These are phyloP conservation scores for Moricandia arvensis DNA, from an alignment of 345 rosid species.

Conservation along the genomic window DNA sequence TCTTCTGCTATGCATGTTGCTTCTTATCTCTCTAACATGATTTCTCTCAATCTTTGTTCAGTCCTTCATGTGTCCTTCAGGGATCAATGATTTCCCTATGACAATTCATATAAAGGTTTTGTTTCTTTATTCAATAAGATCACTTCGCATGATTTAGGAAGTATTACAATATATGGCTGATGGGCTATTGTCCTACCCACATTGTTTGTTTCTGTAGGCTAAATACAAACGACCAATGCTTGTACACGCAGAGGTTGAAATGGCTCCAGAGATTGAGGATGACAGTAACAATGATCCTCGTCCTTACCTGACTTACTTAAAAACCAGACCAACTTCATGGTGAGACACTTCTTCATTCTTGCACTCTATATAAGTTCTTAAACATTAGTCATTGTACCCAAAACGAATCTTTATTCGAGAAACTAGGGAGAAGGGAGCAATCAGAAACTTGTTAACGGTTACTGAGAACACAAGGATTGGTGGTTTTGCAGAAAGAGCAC, in stretches of 20 bases:
- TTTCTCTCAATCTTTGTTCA: conserved; percentile 38
- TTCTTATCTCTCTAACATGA: conserved; percentile 15
- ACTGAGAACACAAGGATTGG: conserved; percentile 67
- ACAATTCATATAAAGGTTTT: conserved; percentile 89
- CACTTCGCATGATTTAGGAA: background rate
- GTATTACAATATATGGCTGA: background rate
- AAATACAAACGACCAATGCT: conserved; percentile 85
- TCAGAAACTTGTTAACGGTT: conserved; percentile 62
- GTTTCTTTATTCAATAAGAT: background rate
- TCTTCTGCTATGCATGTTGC: background rate
- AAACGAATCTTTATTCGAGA: background rate
- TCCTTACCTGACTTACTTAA: conserved; percentile 74
- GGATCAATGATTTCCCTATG: conserved; percentile 96
- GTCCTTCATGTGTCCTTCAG: conserved; percentile 99
- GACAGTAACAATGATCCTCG: conserved; percentile 48
- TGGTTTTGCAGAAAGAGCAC: conserved; percentile 87
- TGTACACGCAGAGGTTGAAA: conserved; percentile 82
- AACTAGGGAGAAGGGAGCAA: conserved; percentile 90
- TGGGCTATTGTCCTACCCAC: background rate
- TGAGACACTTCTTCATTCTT: conserved; percentile 36
- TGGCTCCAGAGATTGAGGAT: conserved; percentile 44
- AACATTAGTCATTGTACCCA: background rate
- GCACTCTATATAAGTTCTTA: background rate
- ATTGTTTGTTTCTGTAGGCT: conserved; percentile 55
- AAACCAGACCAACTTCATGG: conserved; percentile 83